These are phyloP conservation scores for Tilletia horrida DNA, from an alignment of 1,284 basidiomycete genomes.

Conservation along the genomic window DNA sequence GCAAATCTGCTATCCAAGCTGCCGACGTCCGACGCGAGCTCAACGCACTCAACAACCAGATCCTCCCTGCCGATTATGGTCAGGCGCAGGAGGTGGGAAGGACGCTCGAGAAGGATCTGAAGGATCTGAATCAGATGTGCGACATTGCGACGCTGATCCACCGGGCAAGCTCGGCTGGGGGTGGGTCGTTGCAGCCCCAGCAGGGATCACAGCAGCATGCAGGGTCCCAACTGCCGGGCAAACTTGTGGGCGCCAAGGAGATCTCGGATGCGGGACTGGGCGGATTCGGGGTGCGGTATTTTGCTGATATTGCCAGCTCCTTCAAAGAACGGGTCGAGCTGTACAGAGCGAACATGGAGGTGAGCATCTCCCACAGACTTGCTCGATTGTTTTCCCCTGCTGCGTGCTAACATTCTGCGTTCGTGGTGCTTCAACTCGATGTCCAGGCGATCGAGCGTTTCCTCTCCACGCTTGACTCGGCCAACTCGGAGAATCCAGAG, in stretches of 20 bases:
- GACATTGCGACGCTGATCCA: constrained; percentile 1
- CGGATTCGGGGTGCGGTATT: constrained; percentile 30
- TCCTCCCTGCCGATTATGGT: constrained; percentile 6
- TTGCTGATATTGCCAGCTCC: constrained; percentile 34
- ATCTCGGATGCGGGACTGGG: constrained; percentile 1
- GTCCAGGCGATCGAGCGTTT: constrained; percentile 40
- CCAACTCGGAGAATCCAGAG: constrained; percentile 42
- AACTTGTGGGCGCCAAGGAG: constrained; percentile 1
- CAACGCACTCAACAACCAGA: constrained; percentile 2
- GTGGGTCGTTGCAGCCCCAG: too few species aligned
- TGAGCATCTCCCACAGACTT: background rate
- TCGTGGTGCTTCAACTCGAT: background rate
- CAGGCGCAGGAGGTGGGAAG: background rate
- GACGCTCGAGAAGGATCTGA: constrained; percentile 38
- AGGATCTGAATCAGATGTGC: constrained; percentile 4
- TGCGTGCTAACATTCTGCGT: too few species aligned
- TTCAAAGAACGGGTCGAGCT: constrained; percentile 41
- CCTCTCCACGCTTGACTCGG: constrained; percentile 33
- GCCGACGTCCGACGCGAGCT: background rate
- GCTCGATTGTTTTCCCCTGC: background rate
- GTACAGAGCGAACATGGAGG: constrained; percentile 49
- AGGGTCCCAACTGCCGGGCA: background rate
- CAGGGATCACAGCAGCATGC: background rate
- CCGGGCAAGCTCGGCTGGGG: background rate
- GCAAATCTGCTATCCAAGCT: background rate